phyloP scores from a whole-genome alignment of 331 rosid genomes.

The Acacia pycnantha region DNA sequence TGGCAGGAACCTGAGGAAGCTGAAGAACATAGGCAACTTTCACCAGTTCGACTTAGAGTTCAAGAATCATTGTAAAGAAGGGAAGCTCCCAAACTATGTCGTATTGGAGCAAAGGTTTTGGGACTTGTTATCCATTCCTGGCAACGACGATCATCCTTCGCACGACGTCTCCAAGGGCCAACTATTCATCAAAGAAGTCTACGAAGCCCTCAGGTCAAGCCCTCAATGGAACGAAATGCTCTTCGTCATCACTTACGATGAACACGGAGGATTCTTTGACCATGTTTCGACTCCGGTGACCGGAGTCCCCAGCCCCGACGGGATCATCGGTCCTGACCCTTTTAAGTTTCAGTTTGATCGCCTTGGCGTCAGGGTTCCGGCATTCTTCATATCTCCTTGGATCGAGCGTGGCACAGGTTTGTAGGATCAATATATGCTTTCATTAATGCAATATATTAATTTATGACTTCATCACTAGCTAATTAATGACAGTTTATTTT shows the following conservation, averaged over 20 bases:
- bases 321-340: slow-evolving; percentile 55
- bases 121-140: slow-evolving; percentile 47
- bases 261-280: slow-evolving; percentile 84
- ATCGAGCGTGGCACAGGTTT: slow-evolving; percentile 68
- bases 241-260: slow-evolving; percentile 65
- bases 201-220: slow-evolving; percentile 63
- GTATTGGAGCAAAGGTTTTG: slow-evolving; percentile 70
- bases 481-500: too few relatives aligned
- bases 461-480: too few relatives aligned
- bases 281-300: slow-evolving; percentile 69
- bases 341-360: slow-evolving; percentile 63
- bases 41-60: slow-evolving; percentile 47
- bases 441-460: too few relatives aligned
- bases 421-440: not conserved
- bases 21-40: slow-evolving; percentile 57
- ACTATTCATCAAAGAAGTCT: slow-evolving; percentile 57
- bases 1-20: slow-evolving; percentile 60
- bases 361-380: slow-evolving; percentile 81
- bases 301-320: slow-evolving; percentile 79
- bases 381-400: slow-evolving; percentile 78
- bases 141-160: slow-evolving; percentile 79
- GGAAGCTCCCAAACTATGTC: slow-evolving; percentile 76
- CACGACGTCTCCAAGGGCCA: slow-evolving; percentile 82
- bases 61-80: slow-evolving; percentile 68
- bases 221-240: slow-evolving; percentile 84